Evolutionary conservation across 164 flowering plant species (phyloP).

Genomic region (Tetrastigma voinierianum): DNA sequence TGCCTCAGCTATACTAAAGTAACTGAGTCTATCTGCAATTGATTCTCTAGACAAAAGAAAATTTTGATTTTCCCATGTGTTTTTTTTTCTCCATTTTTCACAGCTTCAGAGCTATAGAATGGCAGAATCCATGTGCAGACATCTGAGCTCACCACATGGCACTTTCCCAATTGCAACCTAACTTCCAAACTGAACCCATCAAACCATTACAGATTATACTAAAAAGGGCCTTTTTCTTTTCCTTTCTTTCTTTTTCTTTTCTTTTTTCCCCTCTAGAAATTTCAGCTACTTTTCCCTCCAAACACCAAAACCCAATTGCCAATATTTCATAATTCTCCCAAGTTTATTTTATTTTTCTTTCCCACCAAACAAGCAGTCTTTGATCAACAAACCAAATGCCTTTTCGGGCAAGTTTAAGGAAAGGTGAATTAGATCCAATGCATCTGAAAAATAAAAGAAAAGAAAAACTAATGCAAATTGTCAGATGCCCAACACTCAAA

Average conservation of each 20-base stretch:
- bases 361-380: too few relatives aligned
- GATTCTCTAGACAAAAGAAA: constrained; percentile 21
- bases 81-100: background rate
- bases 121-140: constrained; percentile 18
- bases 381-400: background rate
- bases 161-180: background rate
- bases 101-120: constrained; percentile 10
- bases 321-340: too few relatives aligned
- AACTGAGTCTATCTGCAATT: constrained; percentile 13
- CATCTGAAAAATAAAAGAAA: too few relatives aligned
- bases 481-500: background rate
- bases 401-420: background rate
- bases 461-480: background rate
- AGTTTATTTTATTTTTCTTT: too few relatives aligned
- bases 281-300: too few relatives aligned
- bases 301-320: too few relatives aligned
- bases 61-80: background rate
- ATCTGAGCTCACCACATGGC: constrained; percentile 14
- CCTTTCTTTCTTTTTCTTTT: background rate
- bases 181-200: background rate
- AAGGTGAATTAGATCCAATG: too few relatives aligned
- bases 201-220: background rate
- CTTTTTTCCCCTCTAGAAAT: too few relatives aligned
- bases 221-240: background rate
- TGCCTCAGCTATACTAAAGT: background rate